Percentiles rank a stretch among this genome's conserved stretches.
Evolutionary conservation across 331 rosid species (phyloP).

Genomic region (Phaseolus coccineus): DNA sequence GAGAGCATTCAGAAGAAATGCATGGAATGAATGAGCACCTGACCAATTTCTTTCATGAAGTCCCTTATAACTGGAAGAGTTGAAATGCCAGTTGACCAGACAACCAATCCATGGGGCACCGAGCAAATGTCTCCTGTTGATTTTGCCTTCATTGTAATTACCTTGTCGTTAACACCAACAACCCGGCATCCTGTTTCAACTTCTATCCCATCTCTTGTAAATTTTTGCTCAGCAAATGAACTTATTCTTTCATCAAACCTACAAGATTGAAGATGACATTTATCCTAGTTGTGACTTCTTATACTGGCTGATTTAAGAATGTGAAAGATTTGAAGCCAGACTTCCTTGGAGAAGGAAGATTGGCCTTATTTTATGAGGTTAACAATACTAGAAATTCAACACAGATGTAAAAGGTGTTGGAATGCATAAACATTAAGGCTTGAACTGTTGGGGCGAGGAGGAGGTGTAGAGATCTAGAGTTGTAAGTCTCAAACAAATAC

Average conservation of each 20-base stretch:
- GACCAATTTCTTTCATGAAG: constrained; percentile 92
- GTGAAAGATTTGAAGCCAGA: neutral
- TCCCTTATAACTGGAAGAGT: constrained; percentile 90
- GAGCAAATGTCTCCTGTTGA: constrained; percentile 75
- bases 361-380: constrained; percentile 11
- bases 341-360: constrained; percentile 17
- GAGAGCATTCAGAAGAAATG: constrained; percentile 17
- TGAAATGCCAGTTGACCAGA: constrained; percentile 94
- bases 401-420: constrained; percentile 6
- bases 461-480: neutral
- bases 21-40: constrained; percentile 65
- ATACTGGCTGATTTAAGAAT: constrained; percentile 28
- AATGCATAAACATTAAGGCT: constrained; percentile 21
- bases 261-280: constrained; percentile 37
- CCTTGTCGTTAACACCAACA: constrained; percentile 75
- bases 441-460: neutral
- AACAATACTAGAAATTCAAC: constrained; percentile 29
- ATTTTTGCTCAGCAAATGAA: constrained; percentile 86
- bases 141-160: constrained; percentile 71
- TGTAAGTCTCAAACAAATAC: constrained; percentile 30
- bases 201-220: constrained; percentile 84
- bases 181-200: constrained; percentile 95
- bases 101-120: constrained; percentile 84
- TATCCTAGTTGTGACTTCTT: constrained; percentile 14
- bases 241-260: constrained; percentile 98